These are phyloP conservation scores for Curvularia hawaiiensis DNA, from an alignment of 2,329 filamentous ascomycete genomes.

Conservation along the genomic window DNA sequence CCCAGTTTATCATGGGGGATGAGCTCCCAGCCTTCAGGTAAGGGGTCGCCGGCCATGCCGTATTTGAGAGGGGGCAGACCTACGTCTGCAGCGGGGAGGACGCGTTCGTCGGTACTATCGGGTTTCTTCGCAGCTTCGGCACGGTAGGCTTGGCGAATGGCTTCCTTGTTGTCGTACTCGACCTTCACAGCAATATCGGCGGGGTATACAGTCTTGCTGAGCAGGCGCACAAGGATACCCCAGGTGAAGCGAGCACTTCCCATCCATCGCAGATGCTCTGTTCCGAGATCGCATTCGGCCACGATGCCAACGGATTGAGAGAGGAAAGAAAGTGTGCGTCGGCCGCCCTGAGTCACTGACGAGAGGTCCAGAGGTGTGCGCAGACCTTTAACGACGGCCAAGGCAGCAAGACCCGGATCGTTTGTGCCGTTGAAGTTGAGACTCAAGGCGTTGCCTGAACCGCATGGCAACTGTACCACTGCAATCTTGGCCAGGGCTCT, in stretches of 20 bases:
- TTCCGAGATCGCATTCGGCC: slow-evolving; percentile 87
- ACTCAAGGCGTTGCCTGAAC: slow-evolving; percentile 92
- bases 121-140: slow-evolving; percentile 34
- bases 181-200: slow-evolving; percentile 88
- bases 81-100: slow-evolving; percentile 23
- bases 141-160: slow-evolving; percentile 74
- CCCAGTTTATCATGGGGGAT: slow-evolving; percentile 78
- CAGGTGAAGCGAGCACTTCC: slow-evolving; percentile 82
- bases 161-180: slow-evolving; percentile 75
- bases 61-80: slow-evolving; percentile 75
- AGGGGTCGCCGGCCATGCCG: slow-evolving; percentile 76
- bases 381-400: slow-evolving; percentile 85
- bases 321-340: slow-evolving; percentile 81
- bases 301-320: slow-evolving; percentile 90
- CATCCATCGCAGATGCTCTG: slow-evolving; percentile 93
- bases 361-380: slow-evolving; percentile 84
- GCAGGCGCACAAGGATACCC: slow-evolving; percentile 77
- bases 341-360: slow-evolving; percentile 81
- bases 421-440: slow-evolving; percentile 86
- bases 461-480: slow-evolving; percentile 86
- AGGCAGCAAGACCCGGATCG: slow-evolving; percentile 73
- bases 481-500: slow-evolving; percentile 77
- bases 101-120: slow-evolving; percentile 28
- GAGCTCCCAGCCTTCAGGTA: slow-evolving; percentile 79
- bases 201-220: slow-evolving; percentile 80